A percentile compares a stretch with the other conserved stretches of the same genome.
Conservation (phyloP, 1,284 basidiomycete species). For the Sanguinoderma infundibulare region DNA sequence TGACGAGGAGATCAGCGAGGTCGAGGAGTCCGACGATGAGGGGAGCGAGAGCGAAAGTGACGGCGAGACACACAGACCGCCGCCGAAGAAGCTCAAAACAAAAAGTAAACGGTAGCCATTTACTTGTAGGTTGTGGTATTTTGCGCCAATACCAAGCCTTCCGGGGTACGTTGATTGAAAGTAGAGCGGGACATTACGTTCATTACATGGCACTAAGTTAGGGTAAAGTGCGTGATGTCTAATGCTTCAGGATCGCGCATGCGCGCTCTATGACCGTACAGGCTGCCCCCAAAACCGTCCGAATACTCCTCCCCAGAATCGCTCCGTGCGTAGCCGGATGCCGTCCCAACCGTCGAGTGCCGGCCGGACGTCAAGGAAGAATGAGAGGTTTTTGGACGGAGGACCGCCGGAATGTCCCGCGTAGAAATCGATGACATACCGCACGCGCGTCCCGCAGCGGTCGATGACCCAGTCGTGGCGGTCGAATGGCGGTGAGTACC, state of each 20-base stretch:
- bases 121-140: neutral
- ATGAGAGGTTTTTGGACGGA: conserved; percentile 60
- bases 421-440: conserved; percentile 99
- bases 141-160: neutral
- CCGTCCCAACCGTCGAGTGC: conserved; percentile 93
- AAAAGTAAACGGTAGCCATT: conserved; percentile 43
- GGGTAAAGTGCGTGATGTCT: neutral
- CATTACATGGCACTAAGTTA: conserved; percentile 3
- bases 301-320: conserved; percentile 52
- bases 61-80: conserved; percentile 38
- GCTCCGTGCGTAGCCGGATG: conserved; percentile 72
- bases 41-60: conserved; percentile 39
- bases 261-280: conserved; percentile 27
- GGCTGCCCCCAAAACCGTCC: conserved; percentile 31
- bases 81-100: conserved; percentile 43
- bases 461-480: conserved; percentile 98
- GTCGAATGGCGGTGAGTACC: conserved; percentile 95
- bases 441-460: conserved; percentile 84
- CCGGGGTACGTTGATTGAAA: neutral
- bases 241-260: conserved; percentile 17
- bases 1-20: conserved; percentile 68
- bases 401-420: conserved; percentile 70
- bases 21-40: conserved; percentile 44
- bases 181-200: neutral
- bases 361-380: conserved; percentile 94